A percentile compares a stretch with the other conserved stretches of the same genome.
Conservation (phyloP, 805 yeast species). For the Cyberlindnera petersonii region DNA sequence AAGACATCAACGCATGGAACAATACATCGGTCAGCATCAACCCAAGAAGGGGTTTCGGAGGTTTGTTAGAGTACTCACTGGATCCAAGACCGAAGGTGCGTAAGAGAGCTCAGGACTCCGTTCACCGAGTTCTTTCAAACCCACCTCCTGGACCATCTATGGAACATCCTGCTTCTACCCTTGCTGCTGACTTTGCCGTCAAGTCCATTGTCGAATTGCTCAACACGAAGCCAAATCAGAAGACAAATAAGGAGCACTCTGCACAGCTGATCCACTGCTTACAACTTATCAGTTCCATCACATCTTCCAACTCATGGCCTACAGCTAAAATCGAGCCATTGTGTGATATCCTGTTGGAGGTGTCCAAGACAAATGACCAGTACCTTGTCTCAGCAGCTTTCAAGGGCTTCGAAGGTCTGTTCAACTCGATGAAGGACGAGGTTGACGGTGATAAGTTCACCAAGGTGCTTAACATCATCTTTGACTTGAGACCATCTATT, state of each 20-base stretch:
- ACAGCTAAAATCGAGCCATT: slow-evolving; percentile 58
- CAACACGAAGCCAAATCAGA: slow-evolving; percentile 31
- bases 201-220: slow-evolving; percentile 47
- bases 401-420: slow-evolving; percentile 76
- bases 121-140: slow-evolving; percentile 55
- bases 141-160: slow-evolving; percentile 75
- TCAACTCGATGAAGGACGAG: slow-evolving; percentile 57
- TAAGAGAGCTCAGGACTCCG: slow-evolving; percentile 89
- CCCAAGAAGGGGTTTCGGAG: slow-evolving; percentile 78
- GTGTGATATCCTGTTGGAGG: slow-evolving; percentile 70
- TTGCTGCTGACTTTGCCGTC: slow-evolving; percentile 67
- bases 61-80: slow-evolving; percentile 69
- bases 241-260: slow-evolving; percentile 45
- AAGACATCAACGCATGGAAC: slow-evolving; percentile 78
- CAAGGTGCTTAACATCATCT: slow-evolving; percentile 63
- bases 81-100: slow-evolving; percentile 95
- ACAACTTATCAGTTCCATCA: slow-evolving; percentile 69
- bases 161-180: slow-evolving; percentile 71
- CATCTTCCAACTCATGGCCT: slow-evolving; percentile 84
- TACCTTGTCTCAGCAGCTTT: slow-evolving; percentile 79
- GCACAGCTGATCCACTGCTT: slow-evolving; percentile 68
- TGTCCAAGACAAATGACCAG: slow-evolving; percentile 81
- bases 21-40: slow-evolving; percentile 45
- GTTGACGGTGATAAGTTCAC: slow-evolving; percentile 61
- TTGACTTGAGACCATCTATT: slow-evolving; percentile 74